Conservation (phyloP, 495 filamentous ascomycete species). For the Lasiosphaeria ovina region DNA sequence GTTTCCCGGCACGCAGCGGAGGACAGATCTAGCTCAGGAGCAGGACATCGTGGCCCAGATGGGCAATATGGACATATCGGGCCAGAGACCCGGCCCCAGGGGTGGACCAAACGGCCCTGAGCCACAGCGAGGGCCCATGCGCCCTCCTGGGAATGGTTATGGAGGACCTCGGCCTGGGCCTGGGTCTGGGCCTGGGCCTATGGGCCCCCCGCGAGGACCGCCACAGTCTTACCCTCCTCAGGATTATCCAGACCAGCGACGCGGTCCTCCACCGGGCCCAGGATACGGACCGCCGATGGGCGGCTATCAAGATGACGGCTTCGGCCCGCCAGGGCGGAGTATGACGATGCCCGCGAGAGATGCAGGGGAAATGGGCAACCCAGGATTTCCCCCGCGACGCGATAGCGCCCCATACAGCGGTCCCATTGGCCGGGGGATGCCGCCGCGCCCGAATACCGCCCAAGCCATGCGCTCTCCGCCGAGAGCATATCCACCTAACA, state of each 20-base stretch:
- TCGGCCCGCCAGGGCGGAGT: constrained; percentile 45
- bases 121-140: constrained; percentile 34
- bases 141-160: constrained; percentile 29
- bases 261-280: constrained; percentile 38
- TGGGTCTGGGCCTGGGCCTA: constrained; percentile 30
- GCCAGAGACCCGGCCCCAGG: constrained; percentile 34
- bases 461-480: constrained; percentile 47
- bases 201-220: constrained; percentile 37
- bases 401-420: constrained; percentile 46
- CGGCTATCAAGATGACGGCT: constrained; percentile 36
- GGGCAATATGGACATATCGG: constrained; percentile 57
- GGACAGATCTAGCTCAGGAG: constrained; percentile 45
- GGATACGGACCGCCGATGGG: constrained; percentile 27
- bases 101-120: constrained; percentile 23
- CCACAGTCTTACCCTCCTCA: constrained; percentile 37
- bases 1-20: constrained; percentile 55
- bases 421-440: constrained; percentile 42
- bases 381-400: constrained; percentile 31
- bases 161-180: constrained; percentile 16
- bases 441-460: constrained; percentile 45
- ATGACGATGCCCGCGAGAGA: constrained; percentile 54
- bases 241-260: constrained; percentile 41
- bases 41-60: constrained; percentile 53
- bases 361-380: constrained; percentile 35
- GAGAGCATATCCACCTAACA: constrained; percentile 43